A percentile compares a stretch with the other conserved stretches of the same genome.
Evolutionary conservation across 345 rosid genomes (phyloP).

Genomic region (Laguncularia racemosa): DNA sequence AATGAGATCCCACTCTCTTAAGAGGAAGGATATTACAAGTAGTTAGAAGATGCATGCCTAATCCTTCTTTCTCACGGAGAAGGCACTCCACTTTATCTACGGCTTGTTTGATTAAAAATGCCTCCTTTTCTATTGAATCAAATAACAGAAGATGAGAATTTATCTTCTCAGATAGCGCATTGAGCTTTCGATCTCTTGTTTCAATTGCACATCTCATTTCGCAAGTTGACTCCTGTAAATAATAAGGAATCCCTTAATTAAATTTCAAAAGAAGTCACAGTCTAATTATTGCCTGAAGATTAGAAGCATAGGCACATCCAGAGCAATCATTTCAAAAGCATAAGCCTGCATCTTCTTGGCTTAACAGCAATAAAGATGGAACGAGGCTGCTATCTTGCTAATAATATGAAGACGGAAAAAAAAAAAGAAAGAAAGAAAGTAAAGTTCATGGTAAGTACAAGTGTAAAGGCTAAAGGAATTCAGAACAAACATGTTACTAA

Average conservation of each 20-base stretch:
- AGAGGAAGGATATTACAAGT: slow-evolving; percentile 4
- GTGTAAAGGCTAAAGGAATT: too few relatives aligned
- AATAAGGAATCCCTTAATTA: slow-evolving; percentile 1
- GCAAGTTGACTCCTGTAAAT: slow-evolving; percentile 59
- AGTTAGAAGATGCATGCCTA: slow-evolving; percentile 47
- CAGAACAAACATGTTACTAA: too few relatives aligned
- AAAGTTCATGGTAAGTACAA: too few relatives aligned
- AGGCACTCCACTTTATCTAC: slow-evolving; percentile 43
- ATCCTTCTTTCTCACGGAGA: slow-evolving; percentile 62
- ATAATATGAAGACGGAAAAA: too few relatives aligned
- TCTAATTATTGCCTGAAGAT: too few relatives aligned
- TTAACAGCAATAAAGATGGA: too few relatives aligned
- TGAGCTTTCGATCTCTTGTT: slow-evolving; percentile 44
- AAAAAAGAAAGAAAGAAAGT: too few relatives aligned
- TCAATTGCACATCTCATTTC: slow-evolving; percentile 62
- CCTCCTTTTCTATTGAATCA: slow-evolving; percentile 77
- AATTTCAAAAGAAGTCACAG: too few relatives aligned
- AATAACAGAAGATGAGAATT: slow-evolving; percentile 57
- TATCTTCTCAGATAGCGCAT: slow-evolving; percentile 40
- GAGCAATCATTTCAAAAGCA: too few relatives aligned
- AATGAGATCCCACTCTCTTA: slow-evolving; percentile 1
- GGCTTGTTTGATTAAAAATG: slow-evolving; percentile 48
- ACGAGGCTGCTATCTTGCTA: too few relatives aligned
- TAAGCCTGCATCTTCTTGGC: too few relatives aligned
- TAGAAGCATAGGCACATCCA: too few relatives aligned